Percentiles rank a stretch among this genome's conserved stretches.
Evolutionary conservation across 2,329 filamentous ascomycete genomes (phyloP).

Genomic region (Pyrenophora teres): DNA sequence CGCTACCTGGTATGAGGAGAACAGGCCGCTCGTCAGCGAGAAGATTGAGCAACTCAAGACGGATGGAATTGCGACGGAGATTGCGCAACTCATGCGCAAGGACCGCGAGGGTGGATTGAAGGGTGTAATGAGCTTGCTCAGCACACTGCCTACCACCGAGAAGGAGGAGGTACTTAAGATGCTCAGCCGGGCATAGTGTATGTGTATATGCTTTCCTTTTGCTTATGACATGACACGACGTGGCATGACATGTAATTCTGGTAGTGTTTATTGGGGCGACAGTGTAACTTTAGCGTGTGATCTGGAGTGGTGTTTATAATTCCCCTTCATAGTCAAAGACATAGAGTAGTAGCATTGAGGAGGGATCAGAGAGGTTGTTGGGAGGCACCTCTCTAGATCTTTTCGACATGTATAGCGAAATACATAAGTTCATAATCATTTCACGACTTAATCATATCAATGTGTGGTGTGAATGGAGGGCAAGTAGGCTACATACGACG

Average conservation of each 20-base stretch:
- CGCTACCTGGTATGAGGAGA: constrained; percentile 94
- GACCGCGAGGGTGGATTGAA: constrained; percentile 75
- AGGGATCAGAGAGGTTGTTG: constrained; percentile 12
- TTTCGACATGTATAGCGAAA: neutral
- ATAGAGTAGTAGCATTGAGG: constrained; percentile 3
- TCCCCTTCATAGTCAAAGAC: neutral
- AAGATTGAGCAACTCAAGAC: constrained; percentile 85
- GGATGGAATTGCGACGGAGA: constrained; percentile 71
- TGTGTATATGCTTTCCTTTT: constrained; percentile 7
- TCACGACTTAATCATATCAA: too few relatives aligned
- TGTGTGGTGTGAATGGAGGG: too few relatives aligned
- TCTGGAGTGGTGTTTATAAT: constrained; percentile 6
- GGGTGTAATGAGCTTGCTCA: constrained; percentile 83
- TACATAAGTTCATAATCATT: neutral
- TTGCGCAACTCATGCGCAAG: constrained; percentile 69
- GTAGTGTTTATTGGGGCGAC: constrained; percentile 6
- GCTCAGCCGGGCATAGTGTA: constrained; percentile 48
- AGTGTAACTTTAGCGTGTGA: constrained; percentile 15
- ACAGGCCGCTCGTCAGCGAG: constrained; percentile 77
- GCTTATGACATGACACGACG: constrained; percentile 6
- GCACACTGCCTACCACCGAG: constrained; percentile 85
- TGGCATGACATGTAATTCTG: constrained; percentile 4
- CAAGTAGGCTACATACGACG: too few relatives aligned
- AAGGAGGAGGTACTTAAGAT: constrained; percentile 78
- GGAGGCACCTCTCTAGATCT: constrained; percentile 14